Evolutionary conservation across 1,139 yeast genomes (phyloP).

Genomic region (Blastobotrys elegans): DNA sequence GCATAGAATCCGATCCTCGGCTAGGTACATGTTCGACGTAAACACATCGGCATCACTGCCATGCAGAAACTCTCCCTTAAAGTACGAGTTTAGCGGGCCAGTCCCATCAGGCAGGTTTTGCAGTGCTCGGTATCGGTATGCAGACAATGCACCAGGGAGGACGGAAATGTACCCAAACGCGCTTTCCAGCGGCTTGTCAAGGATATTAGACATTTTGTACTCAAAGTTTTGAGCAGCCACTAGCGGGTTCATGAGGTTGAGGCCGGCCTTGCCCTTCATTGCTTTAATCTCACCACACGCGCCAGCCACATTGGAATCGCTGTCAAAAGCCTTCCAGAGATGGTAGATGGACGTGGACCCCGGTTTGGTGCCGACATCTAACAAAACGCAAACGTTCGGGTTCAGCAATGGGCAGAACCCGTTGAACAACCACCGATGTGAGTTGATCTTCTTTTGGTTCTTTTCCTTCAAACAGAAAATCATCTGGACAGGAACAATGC

Average conservation of each 20-base stretch:
- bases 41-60: constrained; percentile 69
- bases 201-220: constrained; percentile 90
- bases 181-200: constrained; percentile 93
- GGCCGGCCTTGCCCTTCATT: constrained; percentile 84
- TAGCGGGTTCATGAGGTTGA: constrained; percentile 75
- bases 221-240: constrained; percentile 97
- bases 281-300: constrained; percentile 97
- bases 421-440: constrained; percentile 93
- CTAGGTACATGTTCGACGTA: constrained; percentile 94
- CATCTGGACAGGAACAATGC: constrained; percentile 87
- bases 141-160: constrained; percentile 93
- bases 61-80: constrained; percentile 72
- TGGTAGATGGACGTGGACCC: constrained; percentile 80
- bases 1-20: constrained; percentile 94
- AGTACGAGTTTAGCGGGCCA: constrained; percentile 84
- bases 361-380: constrained; percentile 93
- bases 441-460: constrained; percentile 85
- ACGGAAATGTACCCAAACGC: constrained; percentile 91
- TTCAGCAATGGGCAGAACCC: constrained; percentile 86
- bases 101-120: constrained; percentile 84
- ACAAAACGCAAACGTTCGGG: constrained; percentile 77
- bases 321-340: constrained; percentile 94
- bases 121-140: constrained; percentile 86
- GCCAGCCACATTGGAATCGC: constrained; percentile 94
- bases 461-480: constrained; percentile 84